Evolutionary conservation across 768 basidiomycete genomes (phyloP), one percentile per base, ranked within the genome.

Genomic region (Lyophyllum atratum): DNA sequence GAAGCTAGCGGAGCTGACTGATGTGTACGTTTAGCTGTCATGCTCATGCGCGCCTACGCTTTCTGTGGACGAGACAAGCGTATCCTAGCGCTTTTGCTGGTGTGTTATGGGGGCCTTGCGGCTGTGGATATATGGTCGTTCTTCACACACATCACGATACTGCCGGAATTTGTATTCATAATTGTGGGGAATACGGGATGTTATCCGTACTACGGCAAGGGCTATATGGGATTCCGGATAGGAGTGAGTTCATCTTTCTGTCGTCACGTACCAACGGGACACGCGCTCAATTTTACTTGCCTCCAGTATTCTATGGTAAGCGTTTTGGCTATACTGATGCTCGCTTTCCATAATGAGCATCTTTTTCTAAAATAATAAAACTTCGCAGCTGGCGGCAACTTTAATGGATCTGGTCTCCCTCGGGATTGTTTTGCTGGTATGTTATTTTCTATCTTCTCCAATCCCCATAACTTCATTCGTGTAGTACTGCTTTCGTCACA

Each of bases 41-140:
- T 80, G 71, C 28, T 78, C 51, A 76, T 78, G 71, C 71, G 78
- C 29, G 74, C 77, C 17, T 76, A 76, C 50, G 78, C 75, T 8
- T 80, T 80, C 55, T 63, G 75, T 5, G 76, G 76, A 5, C 70
- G 75, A 43, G 71, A 66, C 48, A 59, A 55, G 40, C 59, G 54
- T 9, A 56, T 76, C 26, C 67, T 78, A 4, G 47, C 52, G 9
- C 33, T 74, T 21, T 58, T 80, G 42, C 64, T 68, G 10, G 21
- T 56, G 7, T 69, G 70, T 54, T 79, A 72, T 57, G 47, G 64
- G 4, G 63, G 61, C 10, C 69, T 80, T 14, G 52, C 74, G 17
- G 72, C 61, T 1, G 58, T 72, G 11, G 67, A 74, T 52, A 54
- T 77, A 10, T 77, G 74, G 74, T 68, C 71, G 3, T 78, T 78